Evolutionary conservation across 306 rosid species (phyloP).

Genomic region (Glycyrrhiza uralensis): DNA sequence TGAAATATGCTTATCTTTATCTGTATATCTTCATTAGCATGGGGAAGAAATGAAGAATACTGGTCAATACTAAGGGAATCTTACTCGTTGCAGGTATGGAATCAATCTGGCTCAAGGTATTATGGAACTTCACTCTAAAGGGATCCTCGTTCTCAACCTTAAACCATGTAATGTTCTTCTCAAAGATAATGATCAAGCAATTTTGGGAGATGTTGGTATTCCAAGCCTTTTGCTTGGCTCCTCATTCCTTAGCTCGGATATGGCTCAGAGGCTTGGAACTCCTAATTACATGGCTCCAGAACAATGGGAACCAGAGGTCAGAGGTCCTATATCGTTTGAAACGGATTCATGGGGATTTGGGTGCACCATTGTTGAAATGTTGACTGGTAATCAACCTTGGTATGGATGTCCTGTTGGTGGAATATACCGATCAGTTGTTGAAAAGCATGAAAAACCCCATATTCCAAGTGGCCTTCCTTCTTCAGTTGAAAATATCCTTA

Average conservation of each 20-base stretch:
- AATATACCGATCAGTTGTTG: conserved; percentile 56
- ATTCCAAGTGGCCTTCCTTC: conserved; percentile 88
- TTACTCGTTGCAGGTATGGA: conserved; percentile 70
- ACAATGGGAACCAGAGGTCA: conserved; percentile 84
- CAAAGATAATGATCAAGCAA: conserved; percentile 61
- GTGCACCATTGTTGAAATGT: conserved; percentile 82
- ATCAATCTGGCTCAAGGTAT: conserved; percentile 65
- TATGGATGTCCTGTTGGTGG: conserved; percentile 61
- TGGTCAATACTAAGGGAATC: conserved; percentile 18
- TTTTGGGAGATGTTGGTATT: conserved; percentile 84
- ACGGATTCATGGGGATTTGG: conserved; percentile 97
- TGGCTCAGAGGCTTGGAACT: conserved; percentile 74
- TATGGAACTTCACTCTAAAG: conserved; percentile 68
- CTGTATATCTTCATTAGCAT: not conserved
- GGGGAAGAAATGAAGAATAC: no score
- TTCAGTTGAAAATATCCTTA: conserved; percentile 62
- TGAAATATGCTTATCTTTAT: conserved; percentile 8
- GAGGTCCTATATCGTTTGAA: conserved; percentile 89
- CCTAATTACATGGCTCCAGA: conserved; percentile 98
- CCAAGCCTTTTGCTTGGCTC: conserved; percentile 70
- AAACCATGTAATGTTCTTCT: conserved; percentile 77
- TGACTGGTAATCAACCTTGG: conserved; percentile 90
- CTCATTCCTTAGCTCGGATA: conserved; percentile 51
- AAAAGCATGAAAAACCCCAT: conserved; percentile 70
- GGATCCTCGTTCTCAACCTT: conserved; percentile 69